Evolutionary conservation across 371 early-diverging fungal genomes (phyloP), one percentile per base, ranked within the genome.

Genomic region (Globomyces sp.): DNA sequence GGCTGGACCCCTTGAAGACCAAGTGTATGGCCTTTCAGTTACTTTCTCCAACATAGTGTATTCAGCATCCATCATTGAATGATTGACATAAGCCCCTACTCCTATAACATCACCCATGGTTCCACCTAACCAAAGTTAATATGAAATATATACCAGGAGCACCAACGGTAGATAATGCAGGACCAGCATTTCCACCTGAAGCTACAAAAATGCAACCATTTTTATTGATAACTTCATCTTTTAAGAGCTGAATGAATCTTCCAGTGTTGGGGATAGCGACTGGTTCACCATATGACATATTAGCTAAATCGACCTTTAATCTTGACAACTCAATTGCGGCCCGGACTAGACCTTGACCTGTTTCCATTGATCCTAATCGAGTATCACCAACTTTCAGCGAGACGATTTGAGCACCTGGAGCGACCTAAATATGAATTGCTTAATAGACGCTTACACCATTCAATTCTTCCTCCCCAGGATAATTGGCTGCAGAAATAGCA

Each of bases 251-350:
- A 61, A 90, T 85, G 75, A 92, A 93, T 64, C 89, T 87, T 41
- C 96, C 96, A 36, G 74, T 74, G 66, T 90, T 85, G 41, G 92
- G 82, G 8, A 86, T 74, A 45, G 86, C 75, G 4, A 86, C 73
- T 1, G 90, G 86, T 83, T 96, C 96, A 64, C 96, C 96, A 71
- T 89, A 97, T 40, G 92, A 91, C 87, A 98, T 93, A 78, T 98
- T 98, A 59, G 94, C 96, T n/a, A 96, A 79, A 68, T 96, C 95
- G 8, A 85, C 83, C 70, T 89, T 87, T 71, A 90, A 67, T 85
- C 88, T 40, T 84, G 86, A 57, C 87, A 80, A 82, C 69, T 92
- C 92, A 41, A 82, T 83, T 39, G 88, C 89, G 0, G 96, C 94
- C 65, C 98, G 87, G 4, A 90, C 88, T 43, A 98, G 80, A 1